Base-by-base conservation (phyloP, 441 rosid species). In the Arabidopsis lyrata region DNA sequence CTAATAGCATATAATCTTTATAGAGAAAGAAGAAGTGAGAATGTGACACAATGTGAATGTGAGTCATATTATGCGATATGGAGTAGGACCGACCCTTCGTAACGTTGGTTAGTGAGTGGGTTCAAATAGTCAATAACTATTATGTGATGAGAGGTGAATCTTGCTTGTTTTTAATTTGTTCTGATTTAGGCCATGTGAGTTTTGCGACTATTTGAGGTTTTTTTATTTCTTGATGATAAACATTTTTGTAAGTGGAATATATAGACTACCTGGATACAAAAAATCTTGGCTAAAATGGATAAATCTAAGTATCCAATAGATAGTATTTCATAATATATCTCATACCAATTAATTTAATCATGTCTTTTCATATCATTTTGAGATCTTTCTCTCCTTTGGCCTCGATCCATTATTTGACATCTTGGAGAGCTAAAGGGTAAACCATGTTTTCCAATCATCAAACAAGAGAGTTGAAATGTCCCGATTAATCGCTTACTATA, bases 151-250 rank as follows among this genome's bases (percentile, higher is more conserved):
- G 63, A 41, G 16, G 48, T 75, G 68, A 52, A 42, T 75, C 45
- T 24, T 24, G 27, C 27, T 24, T 24, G 53, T 53, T 68, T 75
- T 61, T 45, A 52, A 32, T 53, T 39, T 75, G 35, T 62, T 68
- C 58, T 75, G 63, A 55, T 50, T 68, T n/a, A 2, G 50, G 36
- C 70, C 74, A 76, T 57, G 79, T 63, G 79, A 69, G 42, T 48
- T 36, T 62, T 55, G 16, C 24, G 22, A 75, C 52, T 20, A 15
- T 12, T 11, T 45, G 7, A 29, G 6, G 16, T 4, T 8, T 49
- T 24, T 16, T 12, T 0, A 6, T 9, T 9, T 8, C 1, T 12
- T 7, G 12, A 3, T 18, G 14, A 16, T 16, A 42, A 44, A 61
- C 27, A 9, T 9, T 22, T 55, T 32, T 41, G 14, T 41, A 11